Conservation (phyloP, 73 alveolate genomes). For the Paramecium octaurelia region DNA sequence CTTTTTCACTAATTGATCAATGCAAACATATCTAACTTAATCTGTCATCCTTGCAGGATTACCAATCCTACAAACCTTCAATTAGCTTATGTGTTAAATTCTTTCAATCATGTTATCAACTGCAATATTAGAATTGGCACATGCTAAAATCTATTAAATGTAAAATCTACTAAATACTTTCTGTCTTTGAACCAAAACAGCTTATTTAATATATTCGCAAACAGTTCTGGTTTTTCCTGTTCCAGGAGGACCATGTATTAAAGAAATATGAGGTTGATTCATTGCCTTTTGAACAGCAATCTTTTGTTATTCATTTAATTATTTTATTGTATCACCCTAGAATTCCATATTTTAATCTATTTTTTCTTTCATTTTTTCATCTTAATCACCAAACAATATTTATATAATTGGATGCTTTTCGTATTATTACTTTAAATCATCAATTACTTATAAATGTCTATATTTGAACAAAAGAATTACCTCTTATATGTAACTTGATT, state of each 20-base stretch:
- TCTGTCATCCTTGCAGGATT: slow-evolving; percentile 97
- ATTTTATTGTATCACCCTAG: not conserved
- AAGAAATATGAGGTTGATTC: not conserved
- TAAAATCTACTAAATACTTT: slow-evolving; percentile 62
- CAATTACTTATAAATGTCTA: not conserved
- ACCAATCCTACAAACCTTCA: slow-evolving; percentile 90
- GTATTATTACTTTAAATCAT: not conserved
- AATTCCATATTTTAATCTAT: not conserved
- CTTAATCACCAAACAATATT: not conserved
- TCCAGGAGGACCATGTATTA: slow-evolving; percentile 99
- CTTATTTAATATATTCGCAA: slow-evolving; percentile 91
- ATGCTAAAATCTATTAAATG: slow-evolving; percentile 65
- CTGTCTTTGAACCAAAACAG: slow-evolving; percentile 72
- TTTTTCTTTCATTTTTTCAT: not conserved
- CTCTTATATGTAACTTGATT: not conserved
- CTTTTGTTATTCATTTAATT: not conserved
- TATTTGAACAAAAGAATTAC: not conserved
- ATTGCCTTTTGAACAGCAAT: not conserved
- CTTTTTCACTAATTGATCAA: slow-evolving; percentile 82
- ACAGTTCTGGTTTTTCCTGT: slow-evolving; percentile 98
- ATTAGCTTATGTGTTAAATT: slow-evolving; percentile 66
- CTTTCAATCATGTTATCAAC: slow-evolving; percentile 96
- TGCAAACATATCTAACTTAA: slow-evolving; percentile 80
- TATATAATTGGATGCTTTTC: not conserved
- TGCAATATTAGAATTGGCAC: slow-evolving; percentile 98